Evolutionary conservation across 768 basidiomycete species (phyloP), one percentile per base, ranked within the genome.

Genomic region (Lentinula sp.): DNA sequence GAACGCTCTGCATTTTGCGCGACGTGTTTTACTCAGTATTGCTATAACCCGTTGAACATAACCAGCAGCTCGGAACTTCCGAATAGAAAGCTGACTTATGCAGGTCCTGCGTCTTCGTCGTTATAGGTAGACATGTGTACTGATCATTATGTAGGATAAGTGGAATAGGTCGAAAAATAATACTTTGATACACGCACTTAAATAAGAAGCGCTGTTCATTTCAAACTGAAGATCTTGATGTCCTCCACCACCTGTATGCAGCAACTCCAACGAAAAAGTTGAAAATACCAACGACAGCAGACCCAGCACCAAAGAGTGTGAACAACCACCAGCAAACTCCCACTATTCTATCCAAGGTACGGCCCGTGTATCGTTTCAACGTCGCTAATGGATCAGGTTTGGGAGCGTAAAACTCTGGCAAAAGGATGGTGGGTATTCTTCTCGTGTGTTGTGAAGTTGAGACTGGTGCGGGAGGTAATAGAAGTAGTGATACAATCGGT

Each of bases 311-410:
- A 18, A 93, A 70, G 40, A 91, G 60, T 21, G 86, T 80, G 63
- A 95, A 71, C 9, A 89, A 45, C 79, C 83, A 91, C 95, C 95
- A 98, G 8, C 81, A 71, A 63, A 85, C 78, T 9, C 96, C 96
- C 58, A 96, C 71, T 45, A 86, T 61, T 61, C 90, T 84, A 70
- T 94, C 95, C 46, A 93, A 72, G 0, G 69, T 65, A 40, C 85
- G 82, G 2, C 95, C 95, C 0, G 73, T 70, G 68, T 84, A 84
- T 49, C 82, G 81, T 74, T 92, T 92, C 59, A 82, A 37, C 13
- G 57, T 70, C 4, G 84, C 80, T 45, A 69, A 68, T 1, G 80
- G 80, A 68, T 90, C 87, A 11, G 85, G 83, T 0, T 65, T 71
- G 4, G 86, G 86, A 8, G 65, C 68, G 67, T 81, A 88, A 13